Percentiles rank a stretch among this genome's conserved stretches.
Evolutionary conservation across 2,329 filamentous ascomycete genomes (phyloP).

Genomic region (Lachnellula suecica): DNA sequence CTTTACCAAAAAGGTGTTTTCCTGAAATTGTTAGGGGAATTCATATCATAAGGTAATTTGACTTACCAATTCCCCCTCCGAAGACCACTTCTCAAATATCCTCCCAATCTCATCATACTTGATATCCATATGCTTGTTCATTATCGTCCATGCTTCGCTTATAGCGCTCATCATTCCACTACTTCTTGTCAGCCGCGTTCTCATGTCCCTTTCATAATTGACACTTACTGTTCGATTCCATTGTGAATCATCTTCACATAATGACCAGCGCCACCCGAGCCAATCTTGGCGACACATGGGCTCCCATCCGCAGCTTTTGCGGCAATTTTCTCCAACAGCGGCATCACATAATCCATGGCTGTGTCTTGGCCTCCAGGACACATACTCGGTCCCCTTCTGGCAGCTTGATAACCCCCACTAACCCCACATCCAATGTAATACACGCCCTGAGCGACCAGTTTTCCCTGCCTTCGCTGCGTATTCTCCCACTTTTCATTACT

Average conservation of each 20-base stretch:
- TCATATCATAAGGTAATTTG: too few species aligned
- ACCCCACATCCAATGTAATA: slow-evolving; percentile 68
- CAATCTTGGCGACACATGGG: slow-evolving; percentile 60
- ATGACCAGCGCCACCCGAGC: slow-evolving; percentile 64
- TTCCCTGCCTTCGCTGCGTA: slow-evolving; percentile 61
- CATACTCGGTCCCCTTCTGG: slow-evolving; percentile 64
- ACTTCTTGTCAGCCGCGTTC: not conserved
- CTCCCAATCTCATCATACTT: slow-evolving; percentile 58
- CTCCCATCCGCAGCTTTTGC: slow-evolving; percentile 60
- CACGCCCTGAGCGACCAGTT: slow-evolving; percentile 56
- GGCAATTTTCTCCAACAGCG: slow-evolving; percentile 58
- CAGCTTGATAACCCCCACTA: slow-evolving; percentile 68
- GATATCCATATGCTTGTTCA: slow-evolving; percentile 58
- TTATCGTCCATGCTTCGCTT: slow-evolving; percentile 64
- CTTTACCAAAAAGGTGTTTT: slow-evolving; percentile 59
- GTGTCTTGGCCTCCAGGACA: slow-evolving; percentile 61
- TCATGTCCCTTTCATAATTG: too few species aligned
- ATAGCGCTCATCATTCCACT: slow-evolving; percentile 63
- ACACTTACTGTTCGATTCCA: slow-evolving; percentile 60
- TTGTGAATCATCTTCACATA: slow-evolving; percentile 79
- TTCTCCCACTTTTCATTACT: slow-evolving; percentile 67
- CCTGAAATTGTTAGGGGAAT: too few species aligned
- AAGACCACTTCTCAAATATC: slow-evolving; percentile 60
- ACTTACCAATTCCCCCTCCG: slow-evolving; percentile 51
- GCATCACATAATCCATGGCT: slow-evolving; percentile 57